Evolutionary conservation across 495 filamentous ascomycete species (phyloP), one percentile per base, ranked within the genome.

Genomic region (Aspergillus indologenus): DNA sequence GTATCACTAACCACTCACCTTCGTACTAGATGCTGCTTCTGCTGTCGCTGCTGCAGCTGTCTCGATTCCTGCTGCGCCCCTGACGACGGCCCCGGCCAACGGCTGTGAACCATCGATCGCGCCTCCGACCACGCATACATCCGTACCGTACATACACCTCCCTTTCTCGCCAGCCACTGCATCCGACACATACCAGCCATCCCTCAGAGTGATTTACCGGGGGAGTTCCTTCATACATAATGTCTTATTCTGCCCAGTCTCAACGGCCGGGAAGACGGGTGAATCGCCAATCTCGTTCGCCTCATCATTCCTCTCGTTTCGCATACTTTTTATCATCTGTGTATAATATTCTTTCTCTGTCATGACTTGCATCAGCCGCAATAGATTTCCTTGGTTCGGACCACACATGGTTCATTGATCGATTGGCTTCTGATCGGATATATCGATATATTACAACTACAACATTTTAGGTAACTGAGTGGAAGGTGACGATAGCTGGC

Each of bases 1-100:
- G n/a, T n/a, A n/a, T n/a, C n/a, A 29, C 26, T 29, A 29, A 29
- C 29, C 15, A 18, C 23, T 51, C 1, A 40, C 12, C 34, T 8
- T 31, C 21, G 9, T 9, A 29, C 9, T 19, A 51, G 48, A 18
- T 51, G 48, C 23, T 51, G 48, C 17, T 51, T 51, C 48, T 51
- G 48, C 48, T 51, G 48, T 45, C 44, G 43, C 42, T 56, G 54
- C 29, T 56, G 54, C 45, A 21, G 54, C 44, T 56, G 54, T 45
- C 47, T 45, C 42, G 54, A 46, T 24, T 26, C 15, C 7, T 22
- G 21, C 54, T 29, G 26, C 22, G 24, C 23, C 42, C 40, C 24
- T 40, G 50, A 34, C 23, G 50, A 53, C 26, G 19, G 50, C 15
- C 34, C 34, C 34, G 34, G 34, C 34, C 34, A 40, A 40, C 34